Evolutionary conservation across 169 alveolate species (phyloP).

Genomic region (Plasmodium malariae): DNA sequence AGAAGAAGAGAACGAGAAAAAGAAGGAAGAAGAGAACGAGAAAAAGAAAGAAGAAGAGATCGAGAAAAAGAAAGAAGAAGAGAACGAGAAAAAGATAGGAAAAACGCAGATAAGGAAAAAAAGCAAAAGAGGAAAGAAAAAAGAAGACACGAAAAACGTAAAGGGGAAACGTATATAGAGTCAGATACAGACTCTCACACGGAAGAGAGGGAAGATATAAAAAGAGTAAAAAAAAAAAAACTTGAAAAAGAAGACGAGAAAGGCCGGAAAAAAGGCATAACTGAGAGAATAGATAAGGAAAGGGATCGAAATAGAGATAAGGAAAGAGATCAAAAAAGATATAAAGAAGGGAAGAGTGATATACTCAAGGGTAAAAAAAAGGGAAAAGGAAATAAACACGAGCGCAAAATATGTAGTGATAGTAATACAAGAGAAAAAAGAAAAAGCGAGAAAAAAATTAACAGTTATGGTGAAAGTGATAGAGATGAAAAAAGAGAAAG

Average conservation of each 20-base stretch:
- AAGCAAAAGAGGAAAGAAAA: not conserved
- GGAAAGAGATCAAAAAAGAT: too few species aligned
- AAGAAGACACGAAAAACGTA: not conserved
- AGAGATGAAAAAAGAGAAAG: not conserved
- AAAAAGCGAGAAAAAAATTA: not conserved
- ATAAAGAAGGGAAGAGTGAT: too few species aligned
- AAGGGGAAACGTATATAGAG: not conserved
- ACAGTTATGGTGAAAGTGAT: not conserved
- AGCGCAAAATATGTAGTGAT: not conserved
- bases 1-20: constrained; percentile 6
- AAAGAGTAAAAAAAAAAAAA: too few species aligned
- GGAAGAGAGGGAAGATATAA: not conserved
- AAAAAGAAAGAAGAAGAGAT: not conserved
- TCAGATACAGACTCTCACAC: not conserved
- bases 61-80: not conserved
- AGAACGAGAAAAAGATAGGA: not conserved
- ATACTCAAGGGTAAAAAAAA: too few species aligned
- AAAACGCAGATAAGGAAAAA: not conserved
- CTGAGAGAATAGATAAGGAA: too few species aligned
- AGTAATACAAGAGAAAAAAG: not conserved
- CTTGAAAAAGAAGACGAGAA: not conserved
- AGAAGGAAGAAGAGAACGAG: not conserved
- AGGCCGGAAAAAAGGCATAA: not conserved
- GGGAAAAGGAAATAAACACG: too few species aligned
- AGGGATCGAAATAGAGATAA: not conserved